Evolutionary conservation across 805 yeast species (phyloP).

Genomic region (Komagataella mondaviorum): DNA sequence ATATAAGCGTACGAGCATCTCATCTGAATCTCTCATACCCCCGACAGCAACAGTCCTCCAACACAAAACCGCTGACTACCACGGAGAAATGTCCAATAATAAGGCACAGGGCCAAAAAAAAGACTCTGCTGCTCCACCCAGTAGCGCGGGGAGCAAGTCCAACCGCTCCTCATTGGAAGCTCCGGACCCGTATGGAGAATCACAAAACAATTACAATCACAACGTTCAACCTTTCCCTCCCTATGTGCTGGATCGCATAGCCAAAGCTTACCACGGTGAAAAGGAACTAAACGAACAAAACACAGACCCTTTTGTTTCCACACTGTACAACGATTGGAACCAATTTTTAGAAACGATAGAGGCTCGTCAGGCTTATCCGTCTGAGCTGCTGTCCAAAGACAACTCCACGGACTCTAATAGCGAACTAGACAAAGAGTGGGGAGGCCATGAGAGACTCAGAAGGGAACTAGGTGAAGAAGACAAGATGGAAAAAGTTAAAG

Average conservation of each 20-base stretch:
- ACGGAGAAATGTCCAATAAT: background rate
- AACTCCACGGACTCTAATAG: conserved; percentile 12
- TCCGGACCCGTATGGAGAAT: conserved; percentile 3
- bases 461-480: conserved; percentile 30
- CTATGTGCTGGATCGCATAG: conserved; percentile 46
- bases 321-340: conserved; percentile 10
- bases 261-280: conserved; percentile 22
- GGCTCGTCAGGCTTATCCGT: conserved; percentile 14
- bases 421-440: conserved; percentile 46
- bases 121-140: background rate
- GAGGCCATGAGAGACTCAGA: conserved; percentile 53
- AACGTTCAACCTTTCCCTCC: conserved; percentile 36
- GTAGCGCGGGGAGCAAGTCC: background rate
- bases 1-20: background rate
- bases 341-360: conserved; percentile 9
- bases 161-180: background rate
- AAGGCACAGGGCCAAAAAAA: background rate
- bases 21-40: background rate
- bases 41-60: background rate
- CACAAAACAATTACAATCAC: conserved; percentile 9
- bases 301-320: conserved; percentile 10
- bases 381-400: conserved; percentile 15
- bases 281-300: conserved; percentile 7
- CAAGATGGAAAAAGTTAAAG: conserved; percentile 5
- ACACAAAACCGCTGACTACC: background rate